Evolutionary conservation across 371 early-diverging fungal genomes (phyloP), one percentile per base, ranked within the genome.

Genomic region (Apophysomyces sp.): DNA sequence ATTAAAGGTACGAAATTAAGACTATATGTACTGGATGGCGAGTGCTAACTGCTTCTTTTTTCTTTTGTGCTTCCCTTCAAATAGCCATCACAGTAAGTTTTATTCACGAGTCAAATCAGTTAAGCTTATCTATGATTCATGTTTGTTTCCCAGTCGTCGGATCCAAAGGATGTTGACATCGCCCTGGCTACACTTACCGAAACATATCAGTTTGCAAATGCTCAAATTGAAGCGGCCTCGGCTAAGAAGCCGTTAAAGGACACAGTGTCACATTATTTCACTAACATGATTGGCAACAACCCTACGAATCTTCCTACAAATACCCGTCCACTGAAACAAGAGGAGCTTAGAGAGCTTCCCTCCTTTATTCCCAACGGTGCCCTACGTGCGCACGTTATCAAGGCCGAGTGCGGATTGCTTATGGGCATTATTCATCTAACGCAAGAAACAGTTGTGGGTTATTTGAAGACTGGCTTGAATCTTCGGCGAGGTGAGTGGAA

Each of bases 371-470:
- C 78, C 49, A 85, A 83, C 57, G 83, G 82, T n/a, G 83, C 80
- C n/a, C 65, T 86, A 41, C 73, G 86, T 49, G 84, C 82, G 3
- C 78, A 77, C 41, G 81, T 82, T 16, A 64, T 83, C 49, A 70
- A 77, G 27, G 82, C 86, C 6, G 86, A 86, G 60, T 67, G 82
- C 36, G 63, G 82, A 31, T 61, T 86, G 11, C 49, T 83, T 57
- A 83, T 78, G n/a, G 77, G 81, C 3, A 70, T 84, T 54, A 71
- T 84, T 52, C 73, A 84, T 55, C 65, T 86, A 40, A 64, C 74
- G 7, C 82, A 83, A 58, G 86, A 86, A 36, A 80, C 77, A 36
- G 70, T 83, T 6, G 69, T 82, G 56, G 78, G 83, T n/a, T 86
- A 84, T 62, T 63, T 84, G 13, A 86, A 84, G 61, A 78, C 74